Percentiles rank a stretch among this genome's conserved stretches.
phyloP scores from a whole-genome alignment of 805 yeast genomes.

The Candida suzukii region DNA sequence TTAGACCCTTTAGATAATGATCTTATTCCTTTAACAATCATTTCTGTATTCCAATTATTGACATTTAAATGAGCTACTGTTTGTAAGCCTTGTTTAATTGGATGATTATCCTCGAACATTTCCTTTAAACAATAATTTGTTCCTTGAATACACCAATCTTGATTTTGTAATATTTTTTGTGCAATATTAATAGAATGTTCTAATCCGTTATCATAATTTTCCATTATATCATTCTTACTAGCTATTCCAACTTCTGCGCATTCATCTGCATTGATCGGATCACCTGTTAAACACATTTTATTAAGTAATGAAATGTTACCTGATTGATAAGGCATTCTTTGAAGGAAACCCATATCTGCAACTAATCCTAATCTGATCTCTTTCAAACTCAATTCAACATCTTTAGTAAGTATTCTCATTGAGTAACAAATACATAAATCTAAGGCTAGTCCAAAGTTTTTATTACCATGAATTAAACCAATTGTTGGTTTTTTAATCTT shows the following conservation, averaged over 20 bases:
- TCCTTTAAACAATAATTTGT: conserved; percentile 49
- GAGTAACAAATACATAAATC: conserved; percentile 57
- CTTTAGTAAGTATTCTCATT: conserved; percentile 49
- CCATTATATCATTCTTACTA: conserved; percentile 31
- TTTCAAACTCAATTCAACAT: conserved; percentile 49
- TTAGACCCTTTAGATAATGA: neutral
- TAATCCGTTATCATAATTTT: conserved; percentile 42
- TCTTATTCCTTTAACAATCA: neutral
- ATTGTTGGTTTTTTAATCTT: conserved; percentile 55
- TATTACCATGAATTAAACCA: conserved; percentile 55
- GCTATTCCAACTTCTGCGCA: conserved; percentile 53
- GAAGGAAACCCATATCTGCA: conserved; percentile 75
- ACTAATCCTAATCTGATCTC: conserved; percentile 70
- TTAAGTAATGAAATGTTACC: conserved; percentile 50
- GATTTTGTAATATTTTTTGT: conserved; percentile 33
- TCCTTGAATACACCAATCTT: conserved; percentile 58
- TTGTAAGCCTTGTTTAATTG: conserved; percentile 38
- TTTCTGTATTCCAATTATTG: neutral
- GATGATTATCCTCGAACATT: conserved; percentile 25
- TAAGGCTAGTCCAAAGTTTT: conserved; percentile 55
- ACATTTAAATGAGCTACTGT: conserved; percentile 33
- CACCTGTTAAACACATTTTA: conserved; percentile 59
- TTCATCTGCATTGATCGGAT: conserved; percentile 43
- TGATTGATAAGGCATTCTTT: conserved; percentile 50
- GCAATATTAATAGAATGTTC: conserved; percentile 46